These are phyloP conservation scores for Lecanicillium sp. DNA, from an alignment of 2,329 filamentous ascomycete species.

Conservation along the genomic window DNA sequence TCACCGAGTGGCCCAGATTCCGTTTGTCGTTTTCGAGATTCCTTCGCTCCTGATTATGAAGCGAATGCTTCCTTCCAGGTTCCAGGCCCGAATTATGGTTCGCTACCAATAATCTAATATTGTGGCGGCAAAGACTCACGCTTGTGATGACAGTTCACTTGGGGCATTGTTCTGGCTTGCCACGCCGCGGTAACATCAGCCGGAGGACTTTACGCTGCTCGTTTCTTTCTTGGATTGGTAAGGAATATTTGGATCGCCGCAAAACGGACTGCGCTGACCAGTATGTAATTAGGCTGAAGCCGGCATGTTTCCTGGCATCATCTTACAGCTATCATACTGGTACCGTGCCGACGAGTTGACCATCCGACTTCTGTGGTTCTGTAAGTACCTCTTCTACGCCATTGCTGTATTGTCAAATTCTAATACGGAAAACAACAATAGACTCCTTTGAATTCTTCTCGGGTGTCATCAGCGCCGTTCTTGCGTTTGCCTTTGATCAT, in stretches of 20 bases:
- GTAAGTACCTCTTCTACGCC: conserved; percentile 18
- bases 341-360: conserved; percentile 40
- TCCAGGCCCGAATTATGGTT: conserved; percentile 33
- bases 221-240: conserved; percentile 28
- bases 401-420: conserved; percentile 11
- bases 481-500: conserved; percentile 35
- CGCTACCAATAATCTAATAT: not conserved
- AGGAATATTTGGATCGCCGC: too few species aligned
- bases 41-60: conserved; percentile 33
- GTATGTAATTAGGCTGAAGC: conserved; percentile 27
- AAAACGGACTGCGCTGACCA: too few species aligned
- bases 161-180: conserved; percentile 26
- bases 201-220: conserved; percentile 25
- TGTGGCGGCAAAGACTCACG: not conserved
- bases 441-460: conserved; percentile 32
- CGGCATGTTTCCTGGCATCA: conserved; percentile 33
- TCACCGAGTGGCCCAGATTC: conserved; percentile 18
- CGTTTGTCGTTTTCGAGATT: conserved; percentile 30
- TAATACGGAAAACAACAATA: conserved; percentile 8
- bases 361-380: conserved; percentile 36
- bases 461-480: conserved; percentile 31
- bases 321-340: conserved; percentile 38
- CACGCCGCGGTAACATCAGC: conserved; percentile 28
- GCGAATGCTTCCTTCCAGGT: conserved; percentile 27
- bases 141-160: conserved; percentile 13